A percentile compares a stretch with the other conserved stretches of the same genome.
Conservation (phyloP, 2,329 filamentous ascomycete species). For the Passalora sequoiae region DNA sequence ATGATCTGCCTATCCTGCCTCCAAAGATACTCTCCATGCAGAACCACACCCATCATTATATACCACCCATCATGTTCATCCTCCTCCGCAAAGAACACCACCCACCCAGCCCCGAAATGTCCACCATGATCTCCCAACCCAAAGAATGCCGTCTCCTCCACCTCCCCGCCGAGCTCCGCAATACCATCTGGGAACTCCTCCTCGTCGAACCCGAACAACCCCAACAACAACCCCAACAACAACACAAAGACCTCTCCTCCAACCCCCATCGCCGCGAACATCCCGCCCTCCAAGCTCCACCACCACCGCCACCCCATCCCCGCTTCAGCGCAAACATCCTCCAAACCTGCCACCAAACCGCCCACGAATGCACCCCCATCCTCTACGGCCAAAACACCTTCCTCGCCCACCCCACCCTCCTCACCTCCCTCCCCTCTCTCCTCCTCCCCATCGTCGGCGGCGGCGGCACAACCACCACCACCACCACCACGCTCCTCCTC, state of each 20-base stretch:
- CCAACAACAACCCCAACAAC: no score
- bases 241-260: no score
- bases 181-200: conserved; percentile 49
- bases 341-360: conserved; percentile 38
- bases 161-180: conserved; percentile 56
- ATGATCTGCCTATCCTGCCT: background rate
- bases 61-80: background rate
- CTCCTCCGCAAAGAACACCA: conserved; percentile 17
- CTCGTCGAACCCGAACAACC: conserved; percentile 15
- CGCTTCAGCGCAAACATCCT: conserved; percentile 41
- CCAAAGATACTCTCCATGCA: background rate
- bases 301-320: background rate
- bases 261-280: conserved; percentile 9
- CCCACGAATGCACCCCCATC: conserved; percentile 40
- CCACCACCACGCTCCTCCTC: conserved; percentile 14
- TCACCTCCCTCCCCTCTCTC: conserved; percentile 39
- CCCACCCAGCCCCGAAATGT: background rate
- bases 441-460: no score
- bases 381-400: conserved; percentile 49
- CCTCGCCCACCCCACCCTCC: conserved; percentile 45
- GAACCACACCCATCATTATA: conserved; percentile 15
- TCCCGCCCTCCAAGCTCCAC: conserved; percentile 3
- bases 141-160: conserved; percentile 33
- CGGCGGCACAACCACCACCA: no score
- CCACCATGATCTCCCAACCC: conserved; percentile 13